These are phyloP conservation scores for Penicillium freii DNA, from an alignment of 2,329 filamentous ascomycete species.

Conservation along the genomic window DNA sequence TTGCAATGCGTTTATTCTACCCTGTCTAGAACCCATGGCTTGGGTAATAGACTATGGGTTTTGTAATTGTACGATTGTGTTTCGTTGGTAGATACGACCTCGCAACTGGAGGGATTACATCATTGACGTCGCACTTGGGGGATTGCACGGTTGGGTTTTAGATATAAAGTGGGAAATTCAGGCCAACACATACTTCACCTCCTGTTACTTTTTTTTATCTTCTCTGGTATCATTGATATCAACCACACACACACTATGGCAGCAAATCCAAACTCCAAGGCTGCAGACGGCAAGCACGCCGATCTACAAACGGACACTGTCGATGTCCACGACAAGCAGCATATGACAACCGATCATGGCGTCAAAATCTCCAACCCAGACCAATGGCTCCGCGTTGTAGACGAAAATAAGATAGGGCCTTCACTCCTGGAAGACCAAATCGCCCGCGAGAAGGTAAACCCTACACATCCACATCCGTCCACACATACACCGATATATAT, in stretches of 20 bases:
- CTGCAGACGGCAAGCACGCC: constrained; percentile 51
- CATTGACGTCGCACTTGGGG: constrained; percentile 6
- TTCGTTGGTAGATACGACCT: background rate
- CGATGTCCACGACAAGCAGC: constrained; percentile 56
- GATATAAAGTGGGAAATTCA: background rate
- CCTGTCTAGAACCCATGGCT: background rate
- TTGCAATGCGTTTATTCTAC: background rate
- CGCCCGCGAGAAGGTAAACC: constrained; percentile 67
- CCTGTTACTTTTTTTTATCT: background rate
- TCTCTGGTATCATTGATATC: background rate
- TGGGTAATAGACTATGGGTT: background rate
- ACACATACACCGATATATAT: background rate
- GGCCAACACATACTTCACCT: background rate
- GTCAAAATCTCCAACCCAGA: constrained; percentile 71
- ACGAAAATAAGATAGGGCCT: constrained; percentile 64
- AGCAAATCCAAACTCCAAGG: constrained; percentile 8
- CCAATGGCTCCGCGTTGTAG: constrained; percentile 69
- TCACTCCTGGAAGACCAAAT: constrained; percentile 69
- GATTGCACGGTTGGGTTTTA: background rate
- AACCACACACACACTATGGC: constrained; percentile 13
- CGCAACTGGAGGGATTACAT: constrained; percentile 11
- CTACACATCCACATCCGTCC: too few relatives aligned
- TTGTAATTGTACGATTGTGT: background rate
- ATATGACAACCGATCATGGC: constrained; percentile 75
- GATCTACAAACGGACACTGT: constrained; percentile 61